Percentiles rank a stretch among this genome's conserved stretches.
Evolutionary conservation across 2,329 filamentous ascomycete genomes (phyloP).

Genomic region (Nemania sp.): DNA sequence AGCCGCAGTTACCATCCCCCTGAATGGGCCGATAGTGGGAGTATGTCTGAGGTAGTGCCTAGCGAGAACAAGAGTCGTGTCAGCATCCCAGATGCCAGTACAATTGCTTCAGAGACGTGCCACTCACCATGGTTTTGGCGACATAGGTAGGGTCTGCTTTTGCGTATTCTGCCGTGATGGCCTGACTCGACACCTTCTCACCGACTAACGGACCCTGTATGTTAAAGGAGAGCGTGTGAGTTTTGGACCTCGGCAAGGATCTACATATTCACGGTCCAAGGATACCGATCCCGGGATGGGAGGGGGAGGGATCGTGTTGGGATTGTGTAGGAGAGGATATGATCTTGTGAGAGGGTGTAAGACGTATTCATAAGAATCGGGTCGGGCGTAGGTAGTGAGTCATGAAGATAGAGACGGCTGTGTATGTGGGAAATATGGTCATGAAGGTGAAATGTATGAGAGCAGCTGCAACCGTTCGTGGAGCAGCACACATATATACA

Average conservation of each 20-base stretch:
- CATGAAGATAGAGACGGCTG: not conserved
- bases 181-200: constrained; percentile 73
- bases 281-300: too few relatives aligned
- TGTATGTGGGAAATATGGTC: not conserved
- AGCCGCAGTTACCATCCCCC: constrained; percentile 95
- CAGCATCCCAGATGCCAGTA: constrained; percentile 21
- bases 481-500: not conserved
- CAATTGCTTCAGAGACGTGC: constrained; percentile 10
- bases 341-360: not conserved
- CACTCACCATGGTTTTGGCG: constrained; percentile 80
- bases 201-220: constrained; percentile 81
- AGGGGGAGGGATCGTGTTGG: constrained; percentile 3
- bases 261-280: constrained; percentile 3
- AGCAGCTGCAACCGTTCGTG: not conserved
- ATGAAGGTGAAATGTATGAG: not conserved
- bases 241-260: not conserved
- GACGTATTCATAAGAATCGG: not conserved
- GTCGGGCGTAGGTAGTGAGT: too few relatives aligned
- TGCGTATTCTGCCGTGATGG: constrained; percentile 83
- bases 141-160: constrained; percentile 84
- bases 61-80: constrained; percentile 23
- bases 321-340: not conserved
- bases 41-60: constrained; percentile 83
- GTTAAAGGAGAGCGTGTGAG: constrained; percentile 34
- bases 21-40: constrained; percentile 85